Evolutionary conservation across 345 rosid species (phyloP).

Genomic region (Crucihimalaya himalaica): DNA sequence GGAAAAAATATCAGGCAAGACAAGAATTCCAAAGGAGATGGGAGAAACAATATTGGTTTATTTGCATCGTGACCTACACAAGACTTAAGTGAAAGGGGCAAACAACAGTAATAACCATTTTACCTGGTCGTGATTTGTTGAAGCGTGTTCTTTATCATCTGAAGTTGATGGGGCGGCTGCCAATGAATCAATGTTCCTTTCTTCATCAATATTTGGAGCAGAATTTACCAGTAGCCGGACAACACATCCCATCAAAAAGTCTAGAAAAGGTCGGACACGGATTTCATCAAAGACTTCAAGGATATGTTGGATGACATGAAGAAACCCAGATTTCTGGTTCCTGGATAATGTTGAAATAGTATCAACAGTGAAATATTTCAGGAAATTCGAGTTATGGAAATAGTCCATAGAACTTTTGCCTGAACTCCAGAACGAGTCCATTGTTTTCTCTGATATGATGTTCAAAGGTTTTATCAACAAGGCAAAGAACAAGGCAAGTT

Average conservation of each 20-base stretch:
- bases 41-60: neutral
- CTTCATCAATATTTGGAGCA: slow-evolving; percentile 47
- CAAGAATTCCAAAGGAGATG: neutral
- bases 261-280: slow-evolving; percentile 70
- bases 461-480: slow-evolving; percentile 78
- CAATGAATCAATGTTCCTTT: slow-evolving; percentile 45
- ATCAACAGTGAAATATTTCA: slow-evolving; percentile 64
- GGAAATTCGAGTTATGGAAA: slow-evolving; percentile 49
- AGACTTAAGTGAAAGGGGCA: neutral
- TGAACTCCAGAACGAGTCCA: slow-evolving; percentile 50
- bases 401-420: slow-evolving; percentile 45
- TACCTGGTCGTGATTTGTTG: slow-evolving; percentile 51
- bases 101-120: slow-evolving; percentile 29
- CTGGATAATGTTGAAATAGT: slow-evolving; percentile 55
- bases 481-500: slow-evolving; percentile 76
- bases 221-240: slow-evolving; percentile 66
- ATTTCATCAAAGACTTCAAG: slow-evolving; percentile 77
- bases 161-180: slow-evolving; percentile 25
- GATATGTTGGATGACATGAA: slow-evolving; percentile 81
- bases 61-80: neutral
- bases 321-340: slow-evolving; percentile 77
- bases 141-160: slow-evolving; percentile 38
- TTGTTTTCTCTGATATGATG: slow-evolving; percentile 52
- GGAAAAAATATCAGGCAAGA: neutral
- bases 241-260: slow-evolving; percentile 84